Base-by-base conservation (phyloP, 768 basidiomycete species). In the Epithele typhae region DNA sequence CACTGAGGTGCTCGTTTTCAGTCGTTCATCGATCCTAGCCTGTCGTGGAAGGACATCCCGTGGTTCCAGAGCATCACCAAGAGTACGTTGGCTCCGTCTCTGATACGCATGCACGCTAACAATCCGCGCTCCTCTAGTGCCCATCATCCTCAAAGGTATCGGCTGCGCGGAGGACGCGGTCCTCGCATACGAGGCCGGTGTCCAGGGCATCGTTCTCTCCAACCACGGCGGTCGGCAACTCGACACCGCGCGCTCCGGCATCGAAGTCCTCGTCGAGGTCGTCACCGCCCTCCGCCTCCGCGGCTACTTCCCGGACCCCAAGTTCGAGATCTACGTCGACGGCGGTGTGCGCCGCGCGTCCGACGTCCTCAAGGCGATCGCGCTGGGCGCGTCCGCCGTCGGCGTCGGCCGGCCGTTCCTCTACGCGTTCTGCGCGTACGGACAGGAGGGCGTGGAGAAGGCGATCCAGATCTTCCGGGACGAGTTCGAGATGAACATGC, bases 401-500 rank as follows among this genome's bases (percentile, higher is more conserved):
- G 88, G 89, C 14, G 68, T 92, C 21, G 90, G 91, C 3, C 76
- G 92, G 19, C 87, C 89, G 6, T 90, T 92, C 68, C 55, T 92
- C 25, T 93, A 92, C 58, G 83, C 91, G 0, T 91, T 83, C 68
- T 91, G 82, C 3, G 72, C 87, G 0, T 96, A 94, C 63, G 94
- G 94, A 1, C 72, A 77, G 41, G 87, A 89, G 23, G 93, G 93
- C 11, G 85, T 93, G 18, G 82, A 87, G 45, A 80, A 76, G 55
- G 87, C 89, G 1, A 58, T 94, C 40, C 76, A 86, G 55, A 87
- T 93, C 36, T 64, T 92, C 40, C 72, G 75, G 52, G 90, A 92
- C 56, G 94, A 97, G 66, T 90, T 97, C 58, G 89, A 93, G 70
- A 96, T 96, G 93, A 92, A 93, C 68, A 77, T 96, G 80, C 84